A percentile compares a stretch with the other conserved stretches of the same genome.
phyloP scores from a whole-genome alignment of 352 stramenopile species.

The Blastocystis sp. region DNA sequence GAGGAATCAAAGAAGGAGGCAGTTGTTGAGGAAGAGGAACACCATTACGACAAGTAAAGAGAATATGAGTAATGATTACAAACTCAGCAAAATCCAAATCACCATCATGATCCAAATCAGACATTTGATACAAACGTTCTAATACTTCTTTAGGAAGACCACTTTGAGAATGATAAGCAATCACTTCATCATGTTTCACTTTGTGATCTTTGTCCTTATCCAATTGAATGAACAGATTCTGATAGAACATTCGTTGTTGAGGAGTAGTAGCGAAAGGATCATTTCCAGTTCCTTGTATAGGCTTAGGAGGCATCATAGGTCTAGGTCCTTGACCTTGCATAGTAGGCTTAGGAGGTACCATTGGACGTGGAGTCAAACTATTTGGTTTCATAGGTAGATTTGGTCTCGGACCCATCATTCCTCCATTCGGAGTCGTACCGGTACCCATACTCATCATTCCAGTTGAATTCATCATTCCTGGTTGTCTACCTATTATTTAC shows the following conservation, averaged over 20 bases:
- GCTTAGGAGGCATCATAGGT: slow-evolving; percentile 1
- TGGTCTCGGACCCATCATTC: background rate
- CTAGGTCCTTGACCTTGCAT: background rate
- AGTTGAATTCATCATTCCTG: background rate
- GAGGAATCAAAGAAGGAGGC: slow-evolving; percentile 3
- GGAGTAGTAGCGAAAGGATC: no score
- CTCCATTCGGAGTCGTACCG: background rate
- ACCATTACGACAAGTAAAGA: background rate
- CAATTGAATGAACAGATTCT: no score
- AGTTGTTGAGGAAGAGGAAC: slow-evolving; percentile 1
- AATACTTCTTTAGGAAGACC: no score
- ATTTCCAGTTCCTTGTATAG: no score
- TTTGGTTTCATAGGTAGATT: background rate
- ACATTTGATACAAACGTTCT: no score
- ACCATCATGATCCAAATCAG: no score
- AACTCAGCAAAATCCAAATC: slow-evolving; percentile 1
- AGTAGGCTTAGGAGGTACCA: background rate
- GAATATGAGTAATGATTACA: slow-evolving; percentile 10
- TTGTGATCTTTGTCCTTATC: no score
- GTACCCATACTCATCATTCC: background rate
- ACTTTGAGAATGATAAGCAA: no score
- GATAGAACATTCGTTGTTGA: no score
- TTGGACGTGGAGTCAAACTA: background rate
- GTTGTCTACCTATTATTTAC: background rate
- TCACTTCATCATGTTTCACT: no score